phyloP scores from a whole-genome alignment of 139 green algal genomes.

The Nannochloris sp. region DNA sequence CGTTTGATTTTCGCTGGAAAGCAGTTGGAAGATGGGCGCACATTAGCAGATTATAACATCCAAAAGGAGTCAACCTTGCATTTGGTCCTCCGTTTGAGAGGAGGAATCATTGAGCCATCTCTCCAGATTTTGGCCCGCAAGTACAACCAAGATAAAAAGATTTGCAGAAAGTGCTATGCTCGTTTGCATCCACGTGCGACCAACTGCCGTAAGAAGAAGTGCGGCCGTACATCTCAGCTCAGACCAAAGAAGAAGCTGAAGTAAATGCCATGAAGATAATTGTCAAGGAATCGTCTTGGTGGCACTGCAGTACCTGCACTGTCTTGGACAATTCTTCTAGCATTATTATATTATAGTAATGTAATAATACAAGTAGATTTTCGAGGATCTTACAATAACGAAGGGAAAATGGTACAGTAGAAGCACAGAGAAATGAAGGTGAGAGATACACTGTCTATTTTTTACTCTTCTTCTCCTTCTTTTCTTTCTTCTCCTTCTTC shows the following conservation, averaged over 20 bases:
- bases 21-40: constrained; percentile 95
- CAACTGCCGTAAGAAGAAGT: constrained; percentile 98
- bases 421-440: constrained; percentile 3
- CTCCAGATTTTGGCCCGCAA: constrained; percentile 95
- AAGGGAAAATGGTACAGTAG: not conserved
- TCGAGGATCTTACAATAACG: not conserved
- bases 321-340: too few relatives aligned
- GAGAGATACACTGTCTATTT: not conserved
- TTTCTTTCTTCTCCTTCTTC: constrained; percentile 32
- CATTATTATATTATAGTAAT: too few relatives aligned
- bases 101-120: constrained; percentile 98
- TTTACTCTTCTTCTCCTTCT: constrained; percentile 9
- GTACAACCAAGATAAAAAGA: constrained; percentile 99
- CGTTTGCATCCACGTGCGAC: constrained; percentile 92
- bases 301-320: too few relatives aligned
- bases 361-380: not conserved
- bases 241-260: constrained; percentile 90
- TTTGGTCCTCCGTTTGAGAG: constrained; percentile 93
- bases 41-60: constrained; percentile 94
- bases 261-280: constrained; percentile 16
- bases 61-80: constrained; percentile 98
- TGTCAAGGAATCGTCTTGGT: too few relatives aligned
- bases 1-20: constrained; percentile 97
- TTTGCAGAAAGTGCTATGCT: constrained; percentile 99
- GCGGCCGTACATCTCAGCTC: constrained; percentile 78